Evolutionary conservation across 2,329 filamentous ascomycete species (phyloP), one percentile per base, ranked within the genome.

Genomic region (Phialocephala subalpina): DNA sequence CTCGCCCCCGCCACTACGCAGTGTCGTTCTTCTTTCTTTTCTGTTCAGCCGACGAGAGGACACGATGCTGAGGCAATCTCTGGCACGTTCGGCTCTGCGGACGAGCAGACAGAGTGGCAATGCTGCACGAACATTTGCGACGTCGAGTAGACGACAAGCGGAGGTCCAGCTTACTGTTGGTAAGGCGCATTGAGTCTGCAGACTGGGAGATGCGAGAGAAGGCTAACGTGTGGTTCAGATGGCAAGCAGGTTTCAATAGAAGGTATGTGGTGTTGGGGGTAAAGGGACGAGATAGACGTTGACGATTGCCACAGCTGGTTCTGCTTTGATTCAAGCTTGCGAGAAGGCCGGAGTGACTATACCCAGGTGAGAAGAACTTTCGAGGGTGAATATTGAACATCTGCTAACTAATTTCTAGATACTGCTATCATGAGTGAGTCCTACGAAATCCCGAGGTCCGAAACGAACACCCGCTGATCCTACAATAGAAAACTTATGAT

Each of bases 201-300:
- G 22, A 59, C 14, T 42, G 29, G 70, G 25, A 45, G 27, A 42
- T 59, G 42, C n/a, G 47, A 69, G 53, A 69, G 67, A 68, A 78
- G 78, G 68, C 76, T 77, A 71, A 77, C 64, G 27, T 57, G 65
- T 72, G 69, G 69, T 73, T 53, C 78, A 94, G 95, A 99, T 88
- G 96, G 95, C 79, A 97, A 97, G 86, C 97, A 97, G 83, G 91
- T 99, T 64, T 97, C 94, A 70, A 94, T 99, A 80, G 94, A 97
- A 92, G 93, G 94, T 97, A 90, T 55, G 69, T 61, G 11, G 57
- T 53, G 69, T 62, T 14, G 57, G 27, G 60, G 38, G 58, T 18
- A 55, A 57, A 47, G 74, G 75, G 63, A 67, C 35, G 58, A 62
- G 69, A 58, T 55, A 66, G 36, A 60, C 71, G 68, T 78, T 84